Percentiles rank a stretch among this genome's conserved stretches.
Evolutionary conservation across 2,329 filamentous ascomycete genomes (phyloP).

Genomic region (Neonectria magnoliae): DNA sequence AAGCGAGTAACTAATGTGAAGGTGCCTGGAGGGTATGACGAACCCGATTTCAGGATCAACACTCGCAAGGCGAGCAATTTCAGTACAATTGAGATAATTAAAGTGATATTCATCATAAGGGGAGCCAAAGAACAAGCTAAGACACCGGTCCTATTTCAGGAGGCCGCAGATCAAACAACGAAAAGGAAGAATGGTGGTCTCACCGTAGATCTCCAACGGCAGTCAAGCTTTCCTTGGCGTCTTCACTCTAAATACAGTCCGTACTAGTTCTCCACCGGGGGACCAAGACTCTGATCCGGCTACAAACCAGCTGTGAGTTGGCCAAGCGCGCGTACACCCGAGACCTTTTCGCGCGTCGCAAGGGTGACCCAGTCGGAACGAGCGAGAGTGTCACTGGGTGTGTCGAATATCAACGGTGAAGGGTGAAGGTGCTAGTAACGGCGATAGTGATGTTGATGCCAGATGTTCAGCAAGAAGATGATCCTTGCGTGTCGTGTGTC

Average conservation of each 20-base stretch:
- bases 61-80: not conserved
- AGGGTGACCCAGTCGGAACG: not conserved
- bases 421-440: not conserved
- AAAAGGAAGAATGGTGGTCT: not conserved
- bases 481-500: not conserved
- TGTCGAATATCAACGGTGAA: not conserved
- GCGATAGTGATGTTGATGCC: not conserved
- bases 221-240: not conserved
- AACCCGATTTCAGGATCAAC: not conserved
- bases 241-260: not conserved
- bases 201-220: not conserved
- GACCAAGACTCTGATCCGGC: not conserved
- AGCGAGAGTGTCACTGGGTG: not conserved
- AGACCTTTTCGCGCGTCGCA: not conserved
- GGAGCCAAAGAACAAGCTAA: not conserved
- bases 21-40: not conserved
- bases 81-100: not conserved
- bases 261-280: not conserved
- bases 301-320: not conserved
- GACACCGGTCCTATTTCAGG: not conserved
- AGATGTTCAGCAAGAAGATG: slow-evolving; percentile 1
- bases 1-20: not conserved
- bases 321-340: not conserved
- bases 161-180: not conserved
- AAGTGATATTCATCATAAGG: not conserved